These are phyloP conservation scores for Blastobotrys capitulatus DNA, from an alignment of 1,139 yeast genomes.

Conservation along the genomic window DNA sequence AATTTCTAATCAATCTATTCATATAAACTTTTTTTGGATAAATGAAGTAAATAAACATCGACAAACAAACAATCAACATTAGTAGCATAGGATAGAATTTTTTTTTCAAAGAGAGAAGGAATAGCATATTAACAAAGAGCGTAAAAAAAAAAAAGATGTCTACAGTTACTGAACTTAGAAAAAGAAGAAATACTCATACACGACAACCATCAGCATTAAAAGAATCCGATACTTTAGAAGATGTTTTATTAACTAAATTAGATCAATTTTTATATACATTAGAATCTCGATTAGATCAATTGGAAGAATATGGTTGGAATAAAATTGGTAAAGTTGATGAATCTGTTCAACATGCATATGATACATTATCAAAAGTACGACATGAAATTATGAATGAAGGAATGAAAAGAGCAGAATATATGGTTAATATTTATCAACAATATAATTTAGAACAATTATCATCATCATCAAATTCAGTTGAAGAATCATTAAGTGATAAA, in stretches of 20 bases:
- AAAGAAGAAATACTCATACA: constrained; percentile 10
- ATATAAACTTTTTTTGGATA: too few relatives aligned
- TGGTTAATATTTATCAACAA: constrained; percentile 27
- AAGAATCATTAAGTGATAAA: constrained; percentile 7
- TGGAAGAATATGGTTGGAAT: constrained; percentile 32
- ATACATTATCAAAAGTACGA: constrained; percentile 28
- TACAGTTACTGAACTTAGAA: constrained; percentile 8
- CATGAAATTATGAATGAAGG: constrained; percentile 31
- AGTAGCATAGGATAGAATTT: not conserved
- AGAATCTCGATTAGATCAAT: constrained; percentile 28
- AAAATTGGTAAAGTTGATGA: constrained; percentile 32
- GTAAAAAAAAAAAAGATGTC: not conserved
- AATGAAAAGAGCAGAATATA: constrained; percentile 29
- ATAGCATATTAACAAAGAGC: too few relatives aligned
- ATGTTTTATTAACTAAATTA: constrained; percentile 21
- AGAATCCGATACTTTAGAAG: constrained; percentile 17
- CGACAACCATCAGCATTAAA: constrained; percentile 4
- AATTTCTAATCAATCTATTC: not conserved
- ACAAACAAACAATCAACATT: too few relatives aligned
- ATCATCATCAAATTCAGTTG: not conserved
- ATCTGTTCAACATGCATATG: constrained; percentile 28
- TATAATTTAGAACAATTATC: constrained; percentile 22
- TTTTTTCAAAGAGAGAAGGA: too few relatives aligned
- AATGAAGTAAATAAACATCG: too few relatives aligned
- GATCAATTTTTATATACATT: constrained; percentile 29